These are phyloP conservation scores for Zizania palustris DNA, from an alignment of 202 grass and related monocot species.

Conservation along the genomic window DNA sequence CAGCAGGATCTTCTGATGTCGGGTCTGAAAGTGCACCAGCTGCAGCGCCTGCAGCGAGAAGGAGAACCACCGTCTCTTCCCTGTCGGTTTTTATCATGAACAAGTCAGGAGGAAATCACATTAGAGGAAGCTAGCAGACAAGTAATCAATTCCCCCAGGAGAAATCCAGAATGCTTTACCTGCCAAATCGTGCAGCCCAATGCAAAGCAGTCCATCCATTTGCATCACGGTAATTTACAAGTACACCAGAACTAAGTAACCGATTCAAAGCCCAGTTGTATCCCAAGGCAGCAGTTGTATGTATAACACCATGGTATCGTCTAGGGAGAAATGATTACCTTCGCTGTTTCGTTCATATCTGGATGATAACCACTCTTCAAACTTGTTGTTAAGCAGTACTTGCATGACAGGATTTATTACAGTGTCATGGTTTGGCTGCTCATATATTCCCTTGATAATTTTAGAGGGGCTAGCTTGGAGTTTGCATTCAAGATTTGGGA, in stretches of 20 bases:
- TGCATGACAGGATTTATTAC: constrained; percentile 54
- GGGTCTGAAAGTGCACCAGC: constrained; percentile 74
- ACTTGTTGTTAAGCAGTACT: constrained; percentile 74
- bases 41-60: constrained; percentile 73
- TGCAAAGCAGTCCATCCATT: constrained; percentile 93
- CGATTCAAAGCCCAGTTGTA: constrained; percentile 66
- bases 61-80: constrained; percentile 66
- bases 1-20: constrained; percentile 59
- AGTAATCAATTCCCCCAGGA: constrained; percentile 12
- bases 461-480: constrained; percentile 44
- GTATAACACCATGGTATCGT: constrained; percentile 71
- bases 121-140: constrained; percentile 22
- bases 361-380: constrained; percentile 61
- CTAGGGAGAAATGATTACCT: constrained; percentile 53
- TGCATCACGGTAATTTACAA: constrained; percentile 87
- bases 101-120: constrained; percentile 24
- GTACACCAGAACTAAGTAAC: constrained; percentile 67
- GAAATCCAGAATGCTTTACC: constrained; percentile 49
- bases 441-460: constrained; percentile 32
- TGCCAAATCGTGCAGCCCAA: constrained; percentile 89
- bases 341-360: constrained; percentile 52
- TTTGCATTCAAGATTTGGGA: constrained; percentile 26
- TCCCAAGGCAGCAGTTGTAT: constrained; percentile 79
- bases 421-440: constrained; percentile 41
- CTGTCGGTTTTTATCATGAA: constrained; percentile 44